Conservation (phyloP, 257 asterid species). For the Henckelia pumila region DNA sequence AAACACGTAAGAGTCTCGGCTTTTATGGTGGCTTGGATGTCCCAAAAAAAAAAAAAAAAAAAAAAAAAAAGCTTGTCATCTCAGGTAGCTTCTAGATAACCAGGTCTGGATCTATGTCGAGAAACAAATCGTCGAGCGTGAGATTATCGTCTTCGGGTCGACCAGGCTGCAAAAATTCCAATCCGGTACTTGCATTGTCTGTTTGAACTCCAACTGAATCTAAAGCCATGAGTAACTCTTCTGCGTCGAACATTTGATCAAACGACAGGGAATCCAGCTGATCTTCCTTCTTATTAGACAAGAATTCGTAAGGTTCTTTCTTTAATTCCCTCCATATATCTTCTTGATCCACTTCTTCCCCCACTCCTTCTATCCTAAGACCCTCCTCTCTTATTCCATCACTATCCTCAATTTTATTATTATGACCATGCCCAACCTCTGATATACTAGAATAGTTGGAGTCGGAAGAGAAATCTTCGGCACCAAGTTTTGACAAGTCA, state of each 20-base stretch:
- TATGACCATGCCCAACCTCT: constrained; percentile 37
- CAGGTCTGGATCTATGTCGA: constrained; percentile 36
- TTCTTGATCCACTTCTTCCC: background rate
- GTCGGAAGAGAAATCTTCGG: constrained; percentile 30
- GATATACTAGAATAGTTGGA: constrained; percentile 40
- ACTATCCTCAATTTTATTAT: constrained; percentile 19
- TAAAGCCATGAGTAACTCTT: constrained; percentile 46
- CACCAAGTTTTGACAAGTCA: background rate
- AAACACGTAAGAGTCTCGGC: constrained; percentile 24
- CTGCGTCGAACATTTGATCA: constrained; percentile 58
- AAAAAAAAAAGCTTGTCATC: background rate
- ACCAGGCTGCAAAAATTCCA: constrained; percentile 59
- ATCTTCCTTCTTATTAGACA: background rate
- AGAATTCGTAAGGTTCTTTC: constrained; percentile 11
- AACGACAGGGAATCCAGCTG: constrained; percentile 19
- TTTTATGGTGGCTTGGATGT: background rate
- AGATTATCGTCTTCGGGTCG: constrained; percentile 49
- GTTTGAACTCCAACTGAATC: constrained; percentile 19
- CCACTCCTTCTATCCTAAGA: constrained; percentile 11
- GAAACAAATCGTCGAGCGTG: constrained; percentile 38
- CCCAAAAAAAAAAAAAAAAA: too few relatives aligned
- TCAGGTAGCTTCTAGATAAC: constrained; percentile 1
- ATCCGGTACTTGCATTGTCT: constrained; percentile 20
- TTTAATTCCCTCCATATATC: constrained; percentile 8
- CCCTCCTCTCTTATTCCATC: constrained; percentile 30